Percentiles rank a stretch among this genome's conserved stretches.
Conservation (phyloP, 768 basidiomycete species). For the Artomyces pyxidatus region DNA sequence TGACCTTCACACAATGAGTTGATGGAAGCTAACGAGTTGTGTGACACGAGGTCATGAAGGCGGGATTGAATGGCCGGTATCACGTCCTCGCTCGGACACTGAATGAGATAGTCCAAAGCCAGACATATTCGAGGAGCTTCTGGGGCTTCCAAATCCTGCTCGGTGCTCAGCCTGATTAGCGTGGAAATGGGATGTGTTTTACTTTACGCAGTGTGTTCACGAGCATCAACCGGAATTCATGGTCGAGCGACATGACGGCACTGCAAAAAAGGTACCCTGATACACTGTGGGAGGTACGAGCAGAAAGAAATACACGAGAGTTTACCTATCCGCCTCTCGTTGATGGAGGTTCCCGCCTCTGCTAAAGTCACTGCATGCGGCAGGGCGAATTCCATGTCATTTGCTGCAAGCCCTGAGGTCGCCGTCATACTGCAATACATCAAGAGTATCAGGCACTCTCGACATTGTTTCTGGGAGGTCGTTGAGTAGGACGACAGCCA, state of each 20-base stretch:
- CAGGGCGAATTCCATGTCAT: constrained; percentile 63
- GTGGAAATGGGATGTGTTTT: constrained; percentile 1
- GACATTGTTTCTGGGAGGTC: constrained; percentile 47
- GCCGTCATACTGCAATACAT: constrained; percentile 58
- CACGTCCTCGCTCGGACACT: constrained; percentile 53
- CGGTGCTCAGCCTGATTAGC: not conserved
- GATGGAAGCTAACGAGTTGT: constrained; percentile 63
- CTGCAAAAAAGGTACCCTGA: constrained; percentile 74
- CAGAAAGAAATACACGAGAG: constrained; percentile 7
- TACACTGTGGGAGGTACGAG: too few species aligned
- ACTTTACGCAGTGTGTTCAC: constrained; percentile 85
- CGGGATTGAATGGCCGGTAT: constrained; percentile 69
- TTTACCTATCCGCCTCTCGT: constrained; percentile 67
- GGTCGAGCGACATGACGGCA: constrained; percentile 57
- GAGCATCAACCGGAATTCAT: constrained; percentile 75
- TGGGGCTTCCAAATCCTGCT: constrained; percentile 64
- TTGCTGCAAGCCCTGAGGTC: constrained; percentile 30
- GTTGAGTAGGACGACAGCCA: not conserved
- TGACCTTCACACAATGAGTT: not conserved
- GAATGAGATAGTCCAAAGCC: constrained; percentile 62
- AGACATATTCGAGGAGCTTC: constrained; percentile 52
- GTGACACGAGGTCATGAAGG: constrained; percentile 56
- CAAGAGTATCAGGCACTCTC: constrained; percentile 59
- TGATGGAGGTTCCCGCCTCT: constrained; percentile 51
- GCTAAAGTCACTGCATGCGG: constrained; percentile 71